Conservation (phyloP, 768 basidiomycete genomes). For the Roridomyces roridus region DNA sequence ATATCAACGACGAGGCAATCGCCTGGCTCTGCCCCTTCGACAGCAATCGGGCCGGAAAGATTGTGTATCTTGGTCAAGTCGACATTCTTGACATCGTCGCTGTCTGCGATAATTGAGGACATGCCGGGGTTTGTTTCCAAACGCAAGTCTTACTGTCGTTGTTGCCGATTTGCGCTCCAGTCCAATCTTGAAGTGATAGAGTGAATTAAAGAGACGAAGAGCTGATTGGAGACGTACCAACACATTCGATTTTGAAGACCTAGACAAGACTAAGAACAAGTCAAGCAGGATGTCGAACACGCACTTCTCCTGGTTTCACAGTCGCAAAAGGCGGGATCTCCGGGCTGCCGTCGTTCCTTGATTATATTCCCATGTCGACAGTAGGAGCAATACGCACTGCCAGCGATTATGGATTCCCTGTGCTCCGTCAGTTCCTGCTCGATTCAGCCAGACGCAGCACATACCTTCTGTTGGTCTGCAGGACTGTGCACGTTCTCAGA, state of each 20-base stretch:
- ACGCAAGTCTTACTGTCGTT: slow-evolving; percentile 59
- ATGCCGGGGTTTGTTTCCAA: too few relatives aligned
- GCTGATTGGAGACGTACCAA: slow-evolving; percentile 44
- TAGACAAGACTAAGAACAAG: slow-evolving; percentile 29
- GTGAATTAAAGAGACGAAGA: not conserved
- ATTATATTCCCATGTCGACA: too few relatives aligned
- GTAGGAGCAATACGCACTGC: slow-evolving; percentile 56
- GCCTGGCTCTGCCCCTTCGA: slow-evolving; percentile 80
- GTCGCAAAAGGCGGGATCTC: slow-evolving; percentile 68
- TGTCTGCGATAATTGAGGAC: slow-evolving; percentile 39
- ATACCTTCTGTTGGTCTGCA: slow-evolving; percentile 67
- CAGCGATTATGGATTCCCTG: slow-evolving; percentile 76
- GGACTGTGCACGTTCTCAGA: slow-evolving; percentile 30
- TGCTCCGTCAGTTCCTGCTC: too few relatives aligned
- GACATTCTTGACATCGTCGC: slow-evolving; percentile 72
- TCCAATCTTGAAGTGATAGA: slow-evolving; percentile 71
- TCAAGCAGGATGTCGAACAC: slow-evolving; percentile 6
- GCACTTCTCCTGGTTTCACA: slow-evolving; percentile 66
- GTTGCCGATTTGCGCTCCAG: slow-evolving; percentile 79
- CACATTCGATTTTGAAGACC: slow-evolving; percentile 76
- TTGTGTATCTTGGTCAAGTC: slow-evolving; percentile 74
- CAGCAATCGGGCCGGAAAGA: slow-evolving; percentile 76
- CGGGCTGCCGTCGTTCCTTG: slow-evolving; percentile 42
- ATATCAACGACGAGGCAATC: slow-evolving; percentile 84
- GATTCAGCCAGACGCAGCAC: slow-evolving; percentile 3